phyloP scores from a whole-genome alignment of 2,329 filamentous ascomycete genomes.

The Diaporthe batatas region DNA sequence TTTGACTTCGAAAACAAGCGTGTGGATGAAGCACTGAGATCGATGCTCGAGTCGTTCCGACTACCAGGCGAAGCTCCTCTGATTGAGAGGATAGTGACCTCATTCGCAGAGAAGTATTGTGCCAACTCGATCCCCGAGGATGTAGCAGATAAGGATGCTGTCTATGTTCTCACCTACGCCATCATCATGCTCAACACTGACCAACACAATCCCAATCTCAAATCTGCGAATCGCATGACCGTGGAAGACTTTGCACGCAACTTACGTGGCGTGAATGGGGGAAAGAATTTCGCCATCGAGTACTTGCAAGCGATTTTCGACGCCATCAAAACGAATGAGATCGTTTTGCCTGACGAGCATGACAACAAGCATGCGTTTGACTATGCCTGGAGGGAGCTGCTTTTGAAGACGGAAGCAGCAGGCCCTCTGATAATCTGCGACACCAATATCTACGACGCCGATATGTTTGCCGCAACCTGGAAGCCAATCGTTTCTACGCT shows the following conservation, averaged over 20 bases:
- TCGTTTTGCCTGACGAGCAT: slow-evolving; percentile 96
- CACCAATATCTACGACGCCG: slow-evolving; percentile 94
- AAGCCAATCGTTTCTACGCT: slow-evolving; percentile 93
- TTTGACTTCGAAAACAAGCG: slow-evolving; percentile 91
- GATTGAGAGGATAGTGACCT: slow-evolving; percentile 91
- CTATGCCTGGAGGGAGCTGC: slow-evolving; percentile 95
- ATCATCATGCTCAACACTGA: slow-evolving; percentile 99
- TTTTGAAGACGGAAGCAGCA: slow-evolving; percentile 84
- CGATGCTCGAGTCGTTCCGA: slow-evolving; percentile 91
- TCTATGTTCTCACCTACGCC: slow-evolving; percentile 92
- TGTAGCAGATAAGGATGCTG: slow-evolving; percentile 86
- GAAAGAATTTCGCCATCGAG: slow-evolving; percentile 84
- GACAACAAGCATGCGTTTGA: slow-evolving; percentile 97
- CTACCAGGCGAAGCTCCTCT: slow-evolving; percentile 92
- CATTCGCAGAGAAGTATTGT: slow-evolving; percentile 89
- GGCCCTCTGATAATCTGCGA: slow-evolving; percentile 83
- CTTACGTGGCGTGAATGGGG: slow-evolving; percentile 88
- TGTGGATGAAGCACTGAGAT: slow-evolving; percentile 89
- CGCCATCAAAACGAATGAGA: slow-evolving; percentile 92
- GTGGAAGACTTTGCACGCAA: slow-evolving; percentile 87
- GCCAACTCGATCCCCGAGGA: slow-evolving; percentile 76
- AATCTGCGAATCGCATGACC: slow-evolving; percentile 83
- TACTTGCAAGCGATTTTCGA: slow-evolving; percentile 91
- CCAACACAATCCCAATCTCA: slow-evolving; percentile 94
- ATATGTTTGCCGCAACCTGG: slow-evolving; percentile 98